These are phyloP conservation scores for Carex pumila DNA, from an alignment of 176 grass and related monocot species.

Conservation along the genomic window DNA sequence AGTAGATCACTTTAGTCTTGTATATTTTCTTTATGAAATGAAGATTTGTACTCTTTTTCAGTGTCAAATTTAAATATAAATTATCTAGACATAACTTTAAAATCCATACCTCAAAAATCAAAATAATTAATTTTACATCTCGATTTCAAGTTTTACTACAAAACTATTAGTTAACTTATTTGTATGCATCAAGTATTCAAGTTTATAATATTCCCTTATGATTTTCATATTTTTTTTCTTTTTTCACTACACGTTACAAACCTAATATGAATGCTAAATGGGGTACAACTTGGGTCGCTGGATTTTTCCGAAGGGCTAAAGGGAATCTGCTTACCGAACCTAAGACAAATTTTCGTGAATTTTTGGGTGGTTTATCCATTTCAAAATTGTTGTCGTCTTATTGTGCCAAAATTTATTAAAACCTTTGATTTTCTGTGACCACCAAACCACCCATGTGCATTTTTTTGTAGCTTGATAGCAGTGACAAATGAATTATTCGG, in stretches of 20 bases:
- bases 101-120: too few species aligned
- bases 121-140: too few species aligned
- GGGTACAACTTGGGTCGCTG: slow-evolving; percentile 3
- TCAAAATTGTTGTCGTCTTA: slow-evolving; percentile 1
- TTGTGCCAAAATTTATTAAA: slow-evolving; percentile 16
- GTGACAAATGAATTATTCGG: too few species aligned
- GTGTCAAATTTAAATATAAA: too few species aligned
- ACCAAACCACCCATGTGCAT: neutral
- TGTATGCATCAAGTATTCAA: neutral
- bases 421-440: neutral
- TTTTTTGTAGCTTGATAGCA: neutral
- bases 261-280: neutral
- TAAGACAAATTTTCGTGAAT: slow-evolving; percentile 10
- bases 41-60: too few species aligned
- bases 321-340: slow-evolving; percentile 14
- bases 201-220: neutral
- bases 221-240: neutral
- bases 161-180: neutral
- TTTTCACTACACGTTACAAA: neutral
- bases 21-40: too few species aligned
- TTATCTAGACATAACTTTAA: too few species aligned
- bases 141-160: too few species aligned
- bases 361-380: slow-evolving; percentile 14
- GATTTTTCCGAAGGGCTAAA: neutral
- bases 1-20: neutral